These are phyloP conservation scores for Trifolium subterraneum DNA, from an alignment of 306 rosid species.

Conservation along the genomic window DNA sequence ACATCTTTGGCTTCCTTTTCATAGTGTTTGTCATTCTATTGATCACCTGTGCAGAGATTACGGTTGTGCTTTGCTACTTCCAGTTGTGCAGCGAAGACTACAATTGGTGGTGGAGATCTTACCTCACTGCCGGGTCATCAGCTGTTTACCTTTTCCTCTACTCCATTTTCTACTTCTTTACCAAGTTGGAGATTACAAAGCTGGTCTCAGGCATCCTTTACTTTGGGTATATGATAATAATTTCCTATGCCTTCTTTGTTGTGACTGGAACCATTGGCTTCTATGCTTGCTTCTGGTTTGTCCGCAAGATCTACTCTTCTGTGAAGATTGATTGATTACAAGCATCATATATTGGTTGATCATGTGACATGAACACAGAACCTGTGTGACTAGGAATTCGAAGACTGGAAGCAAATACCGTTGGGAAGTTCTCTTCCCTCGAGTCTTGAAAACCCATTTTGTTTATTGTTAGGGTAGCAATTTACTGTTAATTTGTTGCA, in stretches of 20 bases:
- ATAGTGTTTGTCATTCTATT: constrained; percentile 88
- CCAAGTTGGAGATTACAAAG: constrained; percentile 92
- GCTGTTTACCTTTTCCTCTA: constrained; percentile 94
- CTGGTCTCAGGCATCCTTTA: constrained; percentile 92
- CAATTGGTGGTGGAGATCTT: constrained; percentile 99
- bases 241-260: constrained; percentile 89
- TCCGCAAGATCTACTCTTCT: constrained; percentile 92
- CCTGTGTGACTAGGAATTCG: constrained; percentile 34
- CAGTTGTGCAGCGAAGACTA: constrained; percentile 99
- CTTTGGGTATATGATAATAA: constrained; percentile 90
- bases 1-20: constrained; percentile 97
- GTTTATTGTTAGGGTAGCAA: constrained; percentile 54
- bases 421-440: constrained; percentile 47
- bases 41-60: constrained; percentile 96
- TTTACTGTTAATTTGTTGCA: constrained; percentile 49
- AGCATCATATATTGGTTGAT: constrained; percentile 33
- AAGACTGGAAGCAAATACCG: constrained; percentile 33
- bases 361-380: constrained; percentile 29
- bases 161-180: constrained; percentile 93
- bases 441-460: constrained; percentile 41
- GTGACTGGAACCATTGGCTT: constrained; percentile 95
- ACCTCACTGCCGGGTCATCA: constrained; percentile 97
- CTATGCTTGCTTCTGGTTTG: constrained; percentile 99
- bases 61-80: constrained; percentile 97
- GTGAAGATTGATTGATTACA: constrained; percentile 91